Conservation (phyloP, 2,329 filamentous ascomycete species). For the Clarireedia homoeocarpa region DNA sequence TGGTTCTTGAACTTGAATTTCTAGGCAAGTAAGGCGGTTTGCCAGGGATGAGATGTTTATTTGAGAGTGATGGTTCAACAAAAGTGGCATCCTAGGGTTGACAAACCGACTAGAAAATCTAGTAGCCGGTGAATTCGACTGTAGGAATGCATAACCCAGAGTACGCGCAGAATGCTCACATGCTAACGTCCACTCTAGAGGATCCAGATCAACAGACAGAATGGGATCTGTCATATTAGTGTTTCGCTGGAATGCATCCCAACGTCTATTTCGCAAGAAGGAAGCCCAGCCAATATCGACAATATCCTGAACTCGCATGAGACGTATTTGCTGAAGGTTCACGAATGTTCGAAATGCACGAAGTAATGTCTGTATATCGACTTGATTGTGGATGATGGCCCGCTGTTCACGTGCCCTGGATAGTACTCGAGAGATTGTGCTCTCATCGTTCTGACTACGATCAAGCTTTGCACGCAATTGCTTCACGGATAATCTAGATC, state of each 20-base stretch:
- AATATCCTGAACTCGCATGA: conserved; percentile 53
- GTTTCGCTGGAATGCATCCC: conserved; percentile 14
- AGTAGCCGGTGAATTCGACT: conserved; percentile 43
- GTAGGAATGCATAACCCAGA: conserved; percentile 47
- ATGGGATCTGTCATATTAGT: conserved; percentile 29
- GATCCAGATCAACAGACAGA: conserved; percentile 36
- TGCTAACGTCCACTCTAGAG: conserved; percentile 53
- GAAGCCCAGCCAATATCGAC: conserved; percentile 46
- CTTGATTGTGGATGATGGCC: conserved; percentile 16
- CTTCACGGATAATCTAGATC: conserved; percentile 9
- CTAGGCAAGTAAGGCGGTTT: conserved; percentile 50
- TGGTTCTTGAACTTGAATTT: conserved; percentile 49
- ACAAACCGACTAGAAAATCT: conserved; percentile 45
- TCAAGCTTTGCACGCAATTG: conserved; percentile 10
- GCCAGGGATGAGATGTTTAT: conserved; percentile 43
- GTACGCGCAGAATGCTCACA: conserved; percentile 54
- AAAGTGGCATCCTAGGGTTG: conserved; percentile 49
- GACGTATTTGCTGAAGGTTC: conserved; percentile 54
- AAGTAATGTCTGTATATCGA: conserved; percentile 18
- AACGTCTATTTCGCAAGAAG: conserved; percentile 36
- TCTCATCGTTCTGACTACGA: conserved; percentile 11
- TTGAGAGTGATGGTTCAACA: conserved; percentile 40
- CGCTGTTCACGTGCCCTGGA: conserved; percentile 20
- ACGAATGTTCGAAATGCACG: conserved; percentile 40
- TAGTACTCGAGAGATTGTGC: conserved; percentile 15